Conservation (phyloP, 352 stramenopile genomes). For the Phytopythium aichiense region DNA sequence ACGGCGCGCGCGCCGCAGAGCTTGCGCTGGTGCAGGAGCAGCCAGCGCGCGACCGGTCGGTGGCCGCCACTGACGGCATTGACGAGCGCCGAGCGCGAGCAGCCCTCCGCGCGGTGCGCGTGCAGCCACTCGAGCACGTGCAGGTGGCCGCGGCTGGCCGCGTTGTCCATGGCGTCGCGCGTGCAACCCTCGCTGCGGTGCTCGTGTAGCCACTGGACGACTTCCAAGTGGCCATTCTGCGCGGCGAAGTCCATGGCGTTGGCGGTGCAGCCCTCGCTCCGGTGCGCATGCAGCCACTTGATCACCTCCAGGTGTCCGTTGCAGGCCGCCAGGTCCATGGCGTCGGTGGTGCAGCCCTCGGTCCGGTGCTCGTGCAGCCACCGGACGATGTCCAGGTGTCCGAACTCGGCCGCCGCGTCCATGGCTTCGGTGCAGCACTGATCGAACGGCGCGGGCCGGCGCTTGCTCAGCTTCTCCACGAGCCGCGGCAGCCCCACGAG, state of each 20-base stretch:
- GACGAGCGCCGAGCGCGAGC: conserved; percentile 60
- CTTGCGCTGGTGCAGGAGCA: conserved; percentile 37
- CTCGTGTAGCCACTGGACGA: conserved; percentile 58
- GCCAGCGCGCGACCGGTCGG: conserved; percentile 47
- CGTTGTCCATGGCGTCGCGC: conserved; percentile 53
- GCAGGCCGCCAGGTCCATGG: conserved; percentile 57
- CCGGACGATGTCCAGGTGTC: conserved; percentile 49
- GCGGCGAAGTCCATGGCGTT: conserved; percentile 69
- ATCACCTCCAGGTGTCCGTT: conserved; percentile 53
- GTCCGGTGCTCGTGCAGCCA: conserved; percentile 43
- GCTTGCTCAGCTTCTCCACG: conserved; percentile 39
- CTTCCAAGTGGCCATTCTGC: conserved; percentile 44
- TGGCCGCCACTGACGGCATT: conserved; percentile 59
- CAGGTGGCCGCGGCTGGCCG: conserved; percentile 40
- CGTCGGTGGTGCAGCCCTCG: conserved; percentile 62
- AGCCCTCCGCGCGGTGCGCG: conserved; percentile 47
- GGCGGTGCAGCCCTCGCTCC: conserved; percentile 48
- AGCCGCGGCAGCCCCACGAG: conserved; percentile 45
- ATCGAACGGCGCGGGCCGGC: conserved; percentile 34
- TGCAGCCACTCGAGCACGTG: conserved; percentile 52
- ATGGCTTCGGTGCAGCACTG: conserved; percentile 51
- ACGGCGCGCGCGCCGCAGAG: conserved; percentile 29
- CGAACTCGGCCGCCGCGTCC: conserved; percentile 61
- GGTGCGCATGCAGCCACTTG: conserved; percentile 58
- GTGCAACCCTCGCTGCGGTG: conserved; percentile 50